Conservation (phyloP, 768 basidiomycete species). For the Cystobasidium onofrii region DNA sequence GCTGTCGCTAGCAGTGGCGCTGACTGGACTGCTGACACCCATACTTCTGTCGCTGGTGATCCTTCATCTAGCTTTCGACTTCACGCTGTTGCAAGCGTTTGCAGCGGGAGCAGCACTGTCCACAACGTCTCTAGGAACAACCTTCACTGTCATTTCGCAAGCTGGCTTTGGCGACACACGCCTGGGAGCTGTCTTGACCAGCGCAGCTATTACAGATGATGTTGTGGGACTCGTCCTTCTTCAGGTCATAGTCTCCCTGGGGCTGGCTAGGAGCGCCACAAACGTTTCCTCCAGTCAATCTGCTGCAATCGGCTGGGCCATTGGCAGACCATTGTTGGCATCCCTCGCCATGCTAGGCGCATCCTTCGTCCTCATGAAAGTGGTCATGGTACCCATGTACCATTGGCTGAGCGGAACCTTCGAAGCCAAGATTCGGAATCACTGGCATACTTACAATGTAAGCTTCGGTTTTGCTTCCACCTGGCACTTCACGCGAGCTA, state of each 20-base stretch:
- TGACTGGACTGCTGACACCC: conserved; percentile 51
- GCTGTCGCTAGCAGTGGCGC: conserved; percentile 52
- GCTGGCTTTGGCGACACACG: conserved; percentile 50
- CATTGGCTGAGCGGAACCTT: not conserved
- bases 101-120: conserved; percentile 58
- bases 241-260: conserved; percentile 49
- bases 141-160: conserved; percentile 53
- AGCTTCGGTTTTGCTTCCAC: not conserved
- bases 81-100: conserved; percentile 53
- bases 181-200: conserved; percentile 56
- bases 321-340: conserved; percentile 55
- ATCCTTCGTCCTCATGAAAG: conserved; percentile 46
- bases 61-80: conserved; percentile 52
- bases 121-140: conserved; percentile 62
- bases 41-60: conserved; percentile 45
- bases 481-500: not conserved
- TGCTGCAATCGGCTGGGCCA: conserved; percentile 42
- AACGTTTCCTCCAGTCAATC: not conserved
- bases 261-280: not conserved
- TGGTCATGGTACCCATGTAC: conserved; percentile 40
- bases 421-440: not conserved
- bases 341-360: conserved; percentile 53
- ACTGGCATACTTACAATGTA: conserved; percentile 12
- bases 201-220: conserved; percentile 62
- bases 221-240: conserved; percentile 58